Evolutionary conservation across 345 rosid genomes (phyloP), one percentile per base, ranked within the genome.

Genomic region (Bruguiera gymnorhiza): DNA sequence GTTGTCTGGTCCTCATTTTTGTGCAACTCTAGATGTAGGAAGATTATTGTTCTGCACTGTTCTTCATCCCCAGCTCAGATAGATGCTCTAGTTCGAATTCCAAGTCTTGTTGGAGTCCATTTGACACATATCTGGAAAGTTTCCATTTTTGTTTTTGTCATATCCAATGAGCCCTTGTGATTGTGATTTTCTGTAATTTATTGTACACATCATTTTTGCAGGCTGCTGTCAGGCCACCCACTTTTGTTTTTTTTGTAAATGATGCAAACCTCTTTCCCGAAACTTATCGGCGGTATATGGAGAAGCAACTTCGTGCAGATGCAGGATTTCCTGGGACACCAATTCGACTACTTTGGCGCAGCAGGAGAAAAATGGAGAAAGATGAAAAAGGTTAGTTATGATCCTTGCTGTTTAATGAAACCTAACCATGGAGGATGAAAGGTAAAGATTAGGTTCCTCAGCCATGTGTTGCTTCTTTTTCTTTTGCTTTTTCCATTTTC

Each of bases 211-310:
- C 57, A 43, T 71, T 71, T 56, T 67, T 79, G 82, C 91, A 91
- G 98, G 98, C 98, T 72, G 98, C 95, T 62, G 83, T 91, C 65
- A 89, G 98, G 76, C 98, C 96, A 46, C 98, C 98, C 52, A 91
- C 96, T 59, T 94, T 94, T 75, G 97, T 94, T 69, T 89, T 91
- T 89, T 94, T 94, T 63, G 96, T 91, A 36, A 94, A 94, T 73
- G 97, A 94, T 52, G 82, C 96, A 63, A 94, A 86, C 79, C 86
- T 94, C 62, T 94, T 94, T 63, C 84, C 96, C 4, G 97, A 94
- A 76, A 91, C 96, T 15, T 94, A 91, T 75, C 86, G 95, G 30
- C 87, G 93, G 55, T 94, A 87, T 73, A 82, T 94, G 97, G 98
- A 91, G 88, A 94, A 94, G 86, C 94, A 89, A 81, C 87, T 94